Base-by-base conservation (phyloP, 768 basidiomycete species). In the Russula abietina region DNA sequence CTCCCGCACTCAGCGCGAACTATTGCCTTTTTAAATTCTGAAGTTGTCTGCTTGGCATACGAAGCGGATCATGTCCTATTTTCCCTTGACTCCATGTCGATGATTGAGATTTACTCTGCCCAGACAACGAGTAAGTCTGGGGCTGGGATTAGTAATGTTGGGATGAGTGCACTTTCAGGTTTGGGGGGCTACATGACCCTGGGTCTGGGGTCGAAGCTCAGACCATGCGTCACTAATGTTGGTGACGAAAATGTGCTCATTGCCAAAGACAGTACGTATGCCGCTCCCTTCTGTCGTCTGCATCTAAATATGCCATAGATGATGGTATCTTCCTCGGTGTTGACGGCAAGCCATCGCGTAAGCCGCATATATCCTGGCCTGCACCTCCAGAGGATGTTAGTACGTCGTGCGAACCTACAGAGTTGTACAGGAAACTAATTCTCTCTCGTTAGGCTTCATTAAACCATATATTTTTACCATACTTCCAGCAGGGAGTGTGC, bases 1-100 rank as follows among this genome's bases (percentile, higher is more conserved):
- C 78, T 98, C 4, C 90, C 95, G 14, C 96, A 98, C 71, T 93
- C 94, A 10, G 87, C 97, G n/a, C 83, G 97, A 45, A 79, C 82
- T 0, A 86, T 97, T 55, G 78, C 86, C 2, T 95, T 98, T 71
- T 73, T 92, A 55, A 77, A 84, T 63, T 69, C 81, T 6, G 79
- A 84, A 28, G 78, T 77, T 1, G 78, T 82, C 10, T 88, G 88
- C 67, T 84, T 94, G 65, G 91, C 88, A 0, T 93, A 93, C 72
- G 83, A 89, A n/a, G 79, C 88, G 0, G 89, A 90, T 66, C 84
- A 88, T 71, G 88, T 86, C 0, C 74, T 94, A 8, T 89, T 92
- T 66, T 84, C 83, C 3, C 74, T 91, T 41, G 77, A 80, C 43
- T 81, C 79, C 1, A 82, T 83, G 77, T 76, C 81, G 2, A 77